Base-by-base conservation (phyloP, 129 eudicot species). In the Gnaphalium uliginosum region DNA sequence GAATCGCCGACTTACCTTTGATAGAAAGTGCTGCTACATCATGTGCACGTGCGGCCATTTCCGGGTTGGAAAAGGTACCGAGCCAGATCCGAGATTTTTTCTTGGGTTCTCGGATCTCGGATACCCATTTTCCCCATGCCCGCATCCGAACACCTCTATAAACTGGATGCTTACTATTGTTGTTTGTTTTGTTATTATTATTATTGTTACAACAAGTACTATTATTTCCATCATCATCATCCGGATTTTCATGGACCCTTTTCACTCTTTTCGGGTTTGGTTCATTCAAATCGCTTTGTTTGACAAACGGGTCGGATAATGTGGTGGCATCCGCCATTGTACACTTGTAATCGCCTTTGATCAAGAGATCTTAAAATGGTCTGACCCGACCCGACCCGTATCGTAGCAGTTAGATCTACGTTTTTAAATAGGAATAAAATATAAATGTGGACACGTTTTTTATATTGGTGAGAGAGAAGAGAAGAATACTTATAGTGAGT, bases 31-130 rank as follows among this genome's bases (percentile, higher is more conserved):
- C 97, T 4, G 96, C 97, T 17, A 85, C 97, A 77, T 92, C 97
- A 75, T 91, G 97, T 33, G 97, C 97, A 54, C 97, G 96, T 48
- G 97, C 97, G 3, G 97, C 97, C 97, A 92, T 92, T 54, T 92
- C 97, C 37, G 97, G 90, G 73, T 80, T 87, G 14, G 89, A 69
- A 72, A 92, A 92, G 6, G 97, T 92, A 1, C 97, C 97, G 0
- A 92, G 82, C 97, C 97, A 92, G 87, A 92, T 92, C 88, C 97
- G 85, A 23, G 96, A 89, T 64, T 92, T 92, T 54, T 92, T 56
- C 13, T 66, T 85, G 60, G 92, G 96, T 30, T 87, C 92, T 7
- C 96, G 86, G 81, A 89, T 87, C 33, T 92, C 97, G 61, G 97
- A 92, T 32, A 89, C 96, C 92, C 90, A 92, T 76, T 89, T 92